Conservation (phyloP, 1,284 basidiomycete genomes). For the Trichosporon sp. region DNA sequence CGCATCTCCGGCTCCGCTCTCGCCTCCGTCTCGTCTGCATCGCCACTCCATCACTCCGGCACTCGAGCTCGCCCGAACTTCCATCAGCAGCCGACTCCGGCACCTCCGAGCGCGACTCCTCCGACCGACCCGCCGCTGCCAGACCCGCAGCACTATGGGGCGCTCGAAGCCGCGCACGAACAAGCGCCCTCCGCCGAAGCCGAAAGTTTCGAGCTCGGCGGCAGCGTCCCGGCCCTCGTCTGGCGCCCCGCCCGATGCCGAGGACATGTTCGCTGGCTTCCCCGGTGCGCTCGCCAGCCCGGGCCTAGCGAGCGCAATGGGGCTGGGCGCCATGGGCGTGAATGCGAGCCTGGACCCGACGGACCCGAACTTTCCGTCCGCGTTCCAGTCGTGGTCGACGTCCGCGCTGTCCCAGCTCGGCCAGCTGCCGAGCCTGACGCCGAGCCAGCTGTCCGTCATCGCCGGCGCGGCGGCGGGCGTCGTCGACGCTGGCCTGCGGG, state of each 20-base stretch:
- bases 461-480: conserved; percentile 43
- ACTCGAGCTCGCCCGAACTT: neutral
- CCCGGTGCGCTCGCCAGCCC: conserved; percentile 16
- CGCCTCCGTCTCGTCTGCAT: neutral
- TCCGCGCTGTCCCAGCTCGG: conserved; percentile 35
- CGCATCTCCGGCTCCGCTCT: neutral
- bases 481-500: conserved; percentile 26
- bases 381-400: conserved; percentile 41
- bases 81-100: neutral
- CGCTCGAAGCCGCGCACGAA: conserved; percentile 43
- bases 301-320: conserved; percentile 15
- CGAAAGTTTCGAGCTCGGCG: neutral
- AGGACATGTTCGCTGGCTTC: neutral
- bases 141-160: conserved; percentile 29
- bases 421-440: conserved; percentile 38
- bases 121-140: neutral
- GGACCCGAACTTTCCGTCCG: conserved; percentile 29
- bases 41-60: neutral
- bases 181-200: conserved; percentile 33
- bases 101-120: neutral
- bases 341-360: conserved; percentile 23
- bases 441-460: conserved; percentile 38
- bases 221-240: neutral
- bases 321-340: neutral
- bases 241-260: conserved; percentile 9